Evolutionary conservation across 1,139 yeast species (phyloP).

Genomic region (Protomyces pachydermus): DNA sequence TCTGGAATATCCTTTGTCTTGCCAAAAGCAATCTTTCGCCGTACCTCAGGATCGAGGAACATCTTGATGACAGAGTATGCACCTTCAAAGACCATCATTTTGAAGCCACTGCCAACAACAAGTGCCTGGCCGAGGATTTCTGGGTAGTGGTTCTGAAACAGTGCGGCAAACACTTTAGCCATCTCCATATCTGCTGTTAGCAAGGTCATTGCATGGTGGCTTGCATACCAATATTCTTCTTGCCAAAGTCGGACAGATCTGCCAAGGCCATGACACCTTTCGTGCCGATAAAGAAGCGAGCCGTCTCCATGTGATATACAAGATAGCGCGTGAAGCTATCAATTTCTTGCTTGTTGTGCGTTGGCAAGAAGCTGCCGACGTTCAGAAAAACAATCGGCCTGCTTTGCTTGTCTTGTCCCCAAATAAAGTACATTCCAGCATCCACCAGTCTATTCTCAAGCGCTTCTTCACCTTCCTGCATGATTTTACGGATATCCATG

Average conservation of each 20-base stretch:
- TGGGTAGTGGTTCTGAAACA: constrained; percentile 28
- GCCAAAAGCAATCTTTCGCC: constrained; percentile 17
- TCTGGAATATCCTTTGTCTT: constrained; percentile 21
- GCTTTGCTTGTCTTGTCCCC: constrained; percentile 58
- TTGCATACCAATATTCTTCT: constrained; percentile 12
- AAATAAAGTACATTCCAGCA: constrained; percentile 55
- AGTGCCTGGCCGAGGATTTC: constrained; percentile 28
- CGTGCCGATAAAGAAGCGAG: constrained; percentile 56
- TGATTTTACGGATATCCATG: constrained; percentile 51
- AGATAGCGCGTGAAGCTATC: constrained; percentile 63
- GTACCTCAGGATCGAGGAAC: constrained; percentile 27
- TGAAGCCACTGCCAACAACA: constrained; percentile 27
- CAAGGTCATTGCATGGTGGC: background rate
- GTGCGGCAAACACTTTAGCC: constrained; percentile 23
- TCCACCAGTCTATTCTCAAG: constrained; percentile 36
- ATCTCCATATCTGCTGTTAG: constrained; percentile 19
- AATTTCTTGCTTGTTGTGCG: constrained; percentile 53
- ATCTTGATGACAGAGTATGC: constrained; percentile 25
- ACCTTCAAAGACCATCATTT: constrained; percentile 28
- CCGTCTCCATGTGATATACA: constrained; percentile 60
- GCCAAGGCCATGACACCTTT: constrained; percentile 67
- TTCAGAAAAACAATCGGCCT: constrained; percentile 62
- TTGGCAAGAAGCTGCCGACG: constrained; percentile 66
- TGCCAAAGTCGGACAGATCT: constrained; percentile 64
- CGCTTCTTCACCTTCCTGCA: constrained; percentile 56